A percentile compares a stretch with the other conserved stretches of the same genome.
These are phyloP conservation scores for Lactarius evosmus DNA, from an alignment of 768 basidiomycete species.

Conservation along the genomic window DNA sequence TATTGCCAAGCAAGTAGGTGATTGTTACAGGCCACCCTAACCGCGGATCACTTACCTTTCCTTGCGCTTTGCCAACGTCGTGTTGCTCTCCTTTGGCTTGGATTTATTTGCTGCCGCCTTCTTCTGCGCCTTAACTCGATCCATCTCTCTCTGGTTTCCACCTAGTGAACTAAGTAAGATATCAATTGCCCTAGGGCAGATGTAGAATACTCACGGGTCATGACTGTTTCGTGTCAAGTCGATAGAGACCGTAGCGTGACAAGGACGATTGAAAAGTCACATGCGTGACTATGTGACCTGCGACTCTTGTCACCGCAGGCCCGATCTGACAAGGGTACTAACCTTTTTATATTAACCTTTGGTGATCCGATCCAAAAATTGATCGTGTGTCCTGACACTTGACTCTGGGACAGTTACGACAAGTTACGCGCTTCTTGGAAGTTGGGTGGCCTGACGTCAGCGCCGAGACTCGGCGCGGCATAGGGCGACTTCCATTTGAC, in stretches of 20 bases:
- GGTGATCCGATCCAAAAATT: conserved; percentile 28
- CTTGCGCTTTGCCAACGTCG: conserved; percentile 62
- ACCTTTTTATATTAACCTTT: conserved; percentile 28
- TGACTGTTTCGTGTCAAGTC: conserved; percentile 9
- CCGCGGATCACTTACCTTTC: conserved; percentile 55
- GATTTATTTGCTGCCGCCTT: conserved; percentile 54
- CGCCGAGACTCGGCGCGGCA: conserved; percentile 22
- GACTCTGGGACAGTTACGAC: not conserved
- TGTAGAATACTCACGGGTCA: conserved; percentile 25
- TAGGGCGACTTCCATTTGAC: conserved; percentile 25
- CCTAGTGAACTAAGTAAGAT: conserved; percentile 42
- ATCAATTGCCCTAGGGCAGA: not conserved
- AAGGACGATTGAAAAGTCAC: conserved; percentile 8
- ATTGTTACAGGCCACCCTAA: conserved; percentile 28
- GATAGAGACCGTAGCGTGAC: conserved; percentile 4
- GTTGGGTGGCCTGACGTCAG: conserved; percentile 24
- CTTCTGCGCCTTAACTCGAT: conserved; percentile 71
- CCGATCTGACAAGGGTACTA: conserved; percentile 17
- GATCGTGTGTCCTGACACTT: conserved; percentile 25
- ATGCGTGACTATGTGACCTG: not conserved
- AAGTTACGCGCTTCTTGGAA: conserved; percentile 17
- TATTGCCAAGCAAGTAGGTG: conserved; percentile 36
- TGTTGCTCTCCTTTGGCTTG: conserved; percentile 69
- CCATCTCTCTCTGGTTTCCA: conserved; percentile 79
- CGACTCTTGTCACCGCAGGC: not conserved